Percentiles rank a stretch among this genome's conserved stretches.
These are phyloP conservation scores for Clarireedia paspali DNA, from an alignment of 2,329 filamentous ascomycete genomes.

Conservation along the genomic window DNA sequence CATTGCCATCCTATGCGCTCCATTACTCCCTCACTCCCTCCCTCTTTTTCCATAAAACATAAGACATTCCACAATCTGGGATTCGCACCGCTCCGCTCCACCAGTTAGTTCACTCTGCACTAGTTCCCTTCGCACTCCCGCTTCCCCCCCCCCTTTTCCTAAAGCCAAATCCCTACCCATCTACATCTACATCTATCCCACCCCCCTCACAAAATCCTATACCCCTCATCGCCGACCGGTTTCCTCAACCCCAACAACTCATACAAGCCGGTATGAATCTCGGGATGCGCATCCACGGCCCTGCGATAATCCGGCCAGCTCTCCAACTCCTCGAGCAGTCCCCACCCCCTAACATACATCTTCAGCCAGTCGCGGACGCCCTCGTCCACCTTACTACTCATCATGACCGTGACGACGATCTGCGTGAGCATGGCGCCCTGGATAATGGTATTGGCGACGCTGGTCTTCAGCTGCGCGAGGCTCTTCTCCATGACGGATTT, in stretches of 20 bases:
- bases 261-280: constrained; percentile 10
- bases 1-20: background rate
- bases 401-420: constrained; percentile 14
- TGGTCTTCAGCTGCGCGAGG: constrained; percentile 14
- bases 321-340: background rate
- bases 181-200: too few species aligned
- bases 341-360: constrained; percentile 10
- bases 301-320: background rate
- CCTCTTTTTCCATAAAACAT: background rate
- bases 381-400: constrained; percentile 20
- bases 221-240: constrained; percentile 7
- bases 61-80: background rate
- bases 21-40: background rate
- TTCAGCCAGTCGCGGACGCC: constrained; percentile 19
- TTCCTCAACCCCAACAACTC: constrained; percentile 13
- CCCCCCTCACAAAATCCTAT: constrained; percentile 11
- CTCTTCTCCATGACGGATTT: constrained; percentile 17
- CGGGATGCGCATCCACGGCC: constrained; percentile 9
- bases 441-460: constrained; percentile 3
- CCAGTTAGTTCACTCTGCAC: too few species aligned
- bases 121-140: too few species aligned
- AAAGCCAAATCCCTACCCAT: background rate
- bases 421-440: constrained; percentile 3
- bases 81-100: too few species aligned
- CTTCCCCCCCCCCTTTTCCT: background rate